Evolutionary conservation across 2,329 filamentous ascomycete genomes (phyloP).

Genomic region (Pseudocercospora ulei): DNA sequence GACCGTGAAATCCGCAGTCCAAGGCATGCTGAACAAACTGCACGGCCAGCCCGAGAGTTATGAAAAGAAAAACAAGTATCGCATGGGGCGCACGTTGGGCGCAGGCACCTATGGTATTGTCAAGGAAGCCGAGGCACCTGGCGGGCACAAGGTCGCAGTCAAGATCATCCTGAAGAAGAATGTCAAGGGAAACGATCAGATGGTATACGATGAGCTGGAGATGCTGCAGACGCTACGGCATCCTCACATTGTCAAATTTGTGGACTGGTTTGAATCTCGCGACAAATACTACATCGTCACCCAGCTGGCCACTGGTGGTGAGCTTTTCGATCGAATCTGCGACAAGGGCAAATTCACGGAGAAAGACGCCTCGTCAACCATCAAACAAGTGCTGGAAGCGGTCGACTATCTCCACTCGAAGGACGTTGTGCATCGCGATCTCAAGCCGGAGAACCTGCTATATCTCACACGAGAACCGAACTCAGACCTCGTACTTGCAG

Average conservation of each 20-base stretch:
- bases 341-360: slow-evolving; percentile 97
- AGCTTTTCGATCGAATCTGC: slow-evolving; percentile 96
- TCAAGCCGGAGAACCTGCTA: slow-evolving; percentile 95
- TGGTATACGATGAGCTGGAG: slow-evolving; percentile 95
- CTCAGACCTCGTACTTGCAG: slow-evolving; percentile 83
- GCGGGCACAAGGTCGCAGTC: slow-evolving; percentile 78
- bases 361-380: slow-evolving; percentile 92
- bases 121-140: slow-evolving; percentile 76
- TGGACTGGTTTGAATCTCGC: slow-evolving; percentile 98
- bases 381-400: slow-evolving; percentile 83
- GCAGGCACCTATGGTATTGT: slow-evolving; percentile 98
- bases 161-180: slow-evolving; percentile 99
- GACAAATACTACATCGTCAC: slow-evolving; percentile 99
- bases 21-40: slow-evolving; percentile 78
- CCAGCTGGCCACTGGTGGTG: slow-evolving; percentile 86
- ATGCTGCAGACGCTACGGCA: slow-evolving; percentile 88
- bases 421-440: slow-evolving; percentile 92
- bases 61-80: slow-evolving; percentile 94
- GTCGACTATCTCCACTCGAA: slow-evolving; percentile 91
- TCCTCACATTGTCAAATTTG: slow-evolving; percentile 91
- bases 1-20: slow-evolving; percentile 20
- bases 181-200: slow-evolving; percentile 93
- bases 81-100: slow-evolving; percentile 84
- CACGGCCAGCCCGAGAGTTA: slow-evolving; percentile 96
- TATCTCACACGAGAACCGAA: slow-evolving; percentile 70